A percentile compares a stretch with the other conserved stretches of the same genome.
Evolutionary conservation across 2,329 filamentous ascomycete genomes (phyloP).

Genomic region (Exophiala mesophila): DNA sequence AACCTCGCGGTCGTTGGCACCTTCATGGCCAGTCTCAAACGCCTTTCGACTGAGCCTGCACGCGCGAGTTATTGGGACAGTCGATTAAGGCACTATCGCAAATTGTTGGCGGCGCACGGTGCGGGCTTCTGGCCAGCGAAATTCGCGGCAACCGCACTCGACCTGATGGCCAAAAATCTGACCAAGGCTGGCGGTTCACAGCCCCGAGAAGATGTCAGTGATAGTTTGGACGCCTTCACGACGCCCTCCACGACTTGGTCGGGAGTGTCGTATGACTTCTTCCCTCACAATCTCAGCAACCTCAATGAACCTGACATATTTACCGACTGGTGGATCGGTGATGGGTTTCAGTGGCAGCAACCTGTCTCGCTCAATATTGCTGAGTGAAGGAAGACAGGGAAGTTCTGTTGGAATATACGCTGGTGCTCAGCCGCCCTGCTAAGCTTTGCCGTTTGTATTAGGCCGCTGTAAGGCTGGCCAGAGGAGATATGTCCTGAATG

Average conservation of each 20-base stretch:
- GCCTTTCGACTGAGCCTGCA: constrained; percentile 8
- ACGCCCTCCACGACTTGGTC: constrained; percentile 12
- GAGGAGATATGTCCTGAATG: too few species aligned
- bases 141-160: constrained; percentile 12
- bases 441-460: too few species aligned
- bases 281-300: constrained; percentile 13
- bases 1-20: constrained; percentile 13
- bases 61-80: constrained; percentile 13
- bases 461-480: too few species aligned
- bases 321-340: constrained; percentile 5
- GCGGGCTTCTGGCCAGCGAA: constrained; percentile 14
- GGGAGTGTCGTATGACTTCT: constrained; percentile 14
- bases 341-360: constrained; percentile 8
- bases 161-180: constrained; percentile 15
- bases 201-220: not conserved
- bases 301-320: constrained; percentile 12
- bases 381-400: not conserved
- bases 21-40: constrained; percentile 16
- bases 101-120: constrained; percentile 11
- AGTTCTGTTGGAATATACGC: not conserved
- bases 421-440: too few species aligned
- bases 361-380: not conserved
- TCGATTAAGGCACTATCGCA: constrained; percentile 10
- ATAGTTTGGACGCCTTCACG: constrained; percentile 8
- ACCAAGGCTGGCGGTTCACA: constrained; percentile 8